Percentiles rank a stretch among this genome's conserved stretches.
phyloP scores from a whole-genome alignment of 257 asterid species.

The Scutellaria minor region DNA sequence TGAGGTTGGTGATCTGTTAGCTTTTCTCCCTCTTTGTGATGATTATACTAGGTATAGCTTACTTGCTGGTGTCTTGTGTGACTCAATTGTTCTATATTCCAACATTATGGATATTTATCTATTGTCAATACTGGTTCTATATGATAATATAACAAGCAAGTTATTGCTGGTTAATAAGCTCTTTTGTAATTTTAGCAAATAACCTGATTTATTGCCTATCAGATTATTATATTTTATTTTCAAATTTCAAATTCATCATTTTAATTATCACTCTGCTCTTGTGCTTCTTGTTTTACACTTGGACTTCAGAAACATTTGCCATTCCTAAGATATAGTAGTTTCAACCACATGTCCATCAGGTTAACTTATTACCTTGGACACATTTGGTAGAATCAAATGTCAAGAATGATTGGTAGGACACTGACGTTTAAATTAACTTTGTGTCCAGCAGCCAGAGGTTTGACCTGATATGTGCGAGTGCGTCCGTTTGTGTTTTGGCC shows the following conservation, averaged over 20 bases:
- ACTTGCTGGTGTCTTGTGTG: conserved; percentile 14
- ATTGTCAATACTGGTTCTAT: too few relatives aligned
- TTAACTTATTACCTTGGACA: background rate
- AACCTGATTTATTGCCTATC: background rate
- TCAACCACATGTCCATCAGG: background rate
- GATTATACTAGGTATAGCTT: background rate
- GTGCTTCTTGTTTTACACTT: background rate
- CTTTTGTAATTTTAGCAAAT: background rate
- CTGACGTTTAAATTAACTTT: conserved; percentile 8
- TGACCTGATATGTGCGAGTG: background rate
- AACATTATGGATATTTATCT: too few relatives aligned
- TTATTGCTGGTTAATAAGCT: background rate
- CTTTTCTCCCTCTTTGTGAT: background rate
- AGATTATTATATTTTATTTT: conserved; percentile 7
- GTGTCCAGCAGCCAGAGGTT: background rate
- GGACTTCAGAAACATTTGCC: background rate
- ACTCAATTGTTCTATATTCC: background rate
- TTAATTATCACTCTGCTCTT: background rate
- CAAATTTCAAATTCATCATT: too few relatives aligned
- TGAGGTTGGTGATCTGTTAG: conserved; percentile 43
- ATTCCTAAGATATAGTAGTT: conserved; percentile 5
- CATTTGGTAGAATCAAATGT: conserved; percentile 7
- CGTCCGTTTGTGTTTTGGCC: too few relatives aligned
- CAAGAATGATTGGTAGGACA: conserved; percentile 5
- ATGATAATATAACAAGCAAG: background rate